Evolutionary conservation across 306 rosid genomes (phyloP).

Genomic region (Quercus engelmannii): DNA sequence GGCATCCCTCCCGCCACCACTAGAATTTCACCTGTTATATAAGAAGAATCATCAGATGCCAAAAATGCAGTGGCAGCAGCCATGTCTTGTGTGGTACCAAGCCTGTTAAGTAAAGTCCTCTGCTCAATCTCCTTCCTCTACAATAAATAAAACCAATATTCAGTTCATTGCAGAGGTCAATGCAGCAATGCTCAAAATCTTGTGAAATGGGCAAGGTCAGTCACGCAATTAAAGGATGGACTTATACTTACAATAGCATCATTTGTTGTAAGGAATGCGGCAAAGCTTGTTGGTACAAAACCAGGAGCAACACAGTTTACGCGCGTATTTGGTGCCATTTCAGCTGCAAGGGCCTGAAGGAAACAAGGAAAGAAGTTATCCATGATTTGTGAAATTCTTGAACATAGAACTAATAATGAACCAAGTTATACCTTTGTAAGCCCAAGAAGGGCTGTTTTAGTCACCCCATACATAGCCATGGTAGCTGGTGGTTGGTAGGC

Average conservation of each 20-base stretch:
- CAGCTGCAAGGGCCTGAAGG: constrained; percentile 77
- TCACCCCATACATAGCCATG: constrained; percentile 97
- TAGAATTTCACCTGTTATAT: constrained; percentile 90
- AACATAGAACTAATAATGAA: constrained; percentile 5
- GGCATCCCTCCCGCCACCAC: constrained; percentile 94
- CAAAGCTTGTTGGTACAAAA: constrained; percentile 88
- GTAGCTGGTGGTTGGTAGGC: constrained; percentile 67
- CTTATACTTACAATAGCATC: constrained; percentile 47
- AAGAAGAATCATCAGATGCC: constrained; percentile 90
- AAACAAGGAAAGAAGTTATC: not conserved
- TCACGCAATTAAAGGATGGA: not conserved
- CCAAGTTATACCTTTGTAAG: constrained; percentile 64
- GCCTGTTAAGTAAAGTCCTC: constrained; percentile 64
- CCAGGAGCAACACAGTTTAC: constrained; percentile 98
- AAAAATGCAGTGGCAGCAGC: constrained; percentile 84
- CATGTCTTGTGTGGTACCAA: constrained; percentile 90
- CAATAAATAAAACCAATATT: constrained; percentile 16
- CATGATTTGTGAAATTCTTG: not conserved
- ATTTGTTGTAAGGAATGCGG: constrained; percentile 48
- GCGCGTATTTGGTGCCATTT: constrained; percentile 78
- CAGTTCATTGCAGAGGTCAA: not conserved
- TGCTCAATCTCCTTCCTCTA: constrained; percentile 63
- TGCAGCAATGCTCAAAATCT: not conserved
- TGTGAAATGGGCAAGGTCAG: not conserved
- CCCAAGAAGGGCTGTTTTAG: constrained; percentile 95